A percentile compares a stretch with the other conserved stretches of the same genome.
These are phyloP conservation scores for Trypanosomatidae sp. DNA, from an alignment of 208 protist species.

Conservation along the genomic window DNA sequence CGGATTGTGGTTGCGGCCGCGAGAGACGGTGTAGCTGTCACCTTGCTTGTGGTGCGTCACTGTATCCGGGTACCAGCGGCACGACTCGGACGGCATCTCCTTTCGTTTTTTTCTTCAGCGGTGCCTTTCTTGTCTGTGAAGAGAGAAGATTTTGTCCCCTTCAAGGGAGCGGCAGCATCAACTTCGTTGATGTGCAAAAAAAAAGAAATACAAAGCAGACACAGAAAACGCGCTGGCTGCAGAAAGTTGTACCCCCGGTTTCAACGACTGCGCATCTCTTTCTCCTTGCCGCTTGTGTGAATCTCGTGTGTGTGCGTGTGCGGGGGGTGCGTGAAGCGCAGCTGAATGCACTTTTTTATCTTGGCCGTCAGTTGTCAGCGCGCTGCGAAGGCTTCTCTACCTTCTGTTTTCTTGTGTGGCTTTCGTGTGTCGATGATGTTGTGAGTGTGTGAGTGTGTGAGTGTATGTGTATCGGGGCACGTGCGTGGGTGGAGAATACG, in stretches of 20 bases:
- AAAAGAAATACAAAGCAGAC: neutral
- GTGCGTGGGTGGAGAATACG: neutral
- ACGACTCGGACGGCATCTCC: slow-evolving; percentile 52
- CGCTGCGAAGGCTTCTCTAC: neutral
- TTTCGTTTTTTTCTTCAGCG: neutral
- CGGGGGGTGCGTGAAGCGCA: too few species aligned
- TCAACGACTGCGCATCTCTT: too few species aligned
- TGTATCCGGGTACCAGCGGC: slow-evolving; percentile 85
- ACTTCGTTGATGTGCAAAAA: too few species aligned
- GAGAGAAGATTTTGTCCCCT: neutral
- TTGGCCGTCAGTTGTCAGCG: neutral
- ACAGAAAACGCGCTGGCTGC: too few species aligned
- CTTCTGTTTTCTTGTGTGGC: neutral
- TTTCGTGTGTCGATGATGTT: neutral
- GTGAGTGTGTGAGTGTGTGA: neutral
- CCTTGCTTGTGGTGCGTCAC: slow-evolving; percentile 58
- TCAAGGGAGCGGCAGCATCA: too few species aligned
- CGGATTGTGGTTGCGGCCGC: slow-evolving; percentile 65
- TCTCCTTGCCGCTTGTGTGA: too few species aligned
- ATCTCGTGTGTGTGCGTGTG: too few species aligned
- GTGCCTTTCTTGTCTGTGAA: neutral
- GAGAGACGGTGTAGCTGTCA: slow-evolving; percentile 68
- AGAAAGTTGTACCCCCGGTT: too few species aligned
- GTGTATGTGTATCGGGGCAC: neutral
- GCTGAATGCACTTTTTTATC: too few species aligned